Evolutionary conservation across 257 asterid genomes (phyloP), one percentile per base, ranked within the genome.

Genomic region (Solanum gracilifrons): DNA sequence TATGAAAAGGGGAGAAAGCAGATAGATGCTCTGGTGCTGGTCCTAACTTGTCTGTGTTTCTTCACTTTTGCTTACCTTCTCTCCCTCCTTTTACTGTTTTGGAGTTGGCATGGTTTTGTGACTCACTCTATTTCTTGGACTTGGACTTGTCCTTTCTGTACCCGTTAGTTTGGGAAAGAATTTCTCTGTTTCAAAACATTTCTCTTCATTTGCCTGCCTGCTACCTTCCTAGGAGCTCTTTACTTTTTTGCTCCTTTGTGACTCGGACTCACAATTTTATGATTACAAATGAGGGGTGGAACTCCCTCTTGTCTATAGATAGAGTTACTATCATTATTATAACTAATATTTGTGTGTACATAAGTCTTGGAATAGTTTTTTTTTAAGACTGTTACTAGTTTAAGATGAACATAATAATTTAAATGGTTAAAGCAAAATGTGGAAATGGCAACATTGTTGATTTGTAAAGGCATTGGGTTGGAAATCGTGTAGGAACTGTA

Each of bases 1-100:
- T 88, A 33, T 77, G 48, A 95, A 96, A 96, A 96, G 98, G 43
- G 91, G 98, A 94, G 98, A 95, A 94, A 96, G 88, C 51, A 89
- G 93, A 89, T 76, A 87, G 93, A 89, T 76, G 93, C 18, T 88
- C 69, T 93, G 91, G 90, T 69, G 87, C 89, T 91, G 90, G 92
- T 90, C 91, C 69, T 88, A 62, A 85, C 35, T 87, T 87, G 88
- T 90, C 88, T 85, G 86, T 90, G 90, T 46, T 89, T 73, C 75
- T 72, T 87, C 87, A 39, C 92, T 85, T 37, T 82, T 85, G 55
- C 88, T 76, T 31, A 74, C 92, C 60, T 46, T 46, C 58, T 46
- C 58, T 46, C 58, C 58, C 84, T 71, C 90, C 71, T 35, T 87
- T 46, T 9, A 91, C 88, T 86, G 89, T 89, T 75, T 73, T 36